Evolutionary conservation across 2,329 filamentous ascomycete genomes (phyloP).

Genomic region (Biscogniauxia mediterranea): DNA sequence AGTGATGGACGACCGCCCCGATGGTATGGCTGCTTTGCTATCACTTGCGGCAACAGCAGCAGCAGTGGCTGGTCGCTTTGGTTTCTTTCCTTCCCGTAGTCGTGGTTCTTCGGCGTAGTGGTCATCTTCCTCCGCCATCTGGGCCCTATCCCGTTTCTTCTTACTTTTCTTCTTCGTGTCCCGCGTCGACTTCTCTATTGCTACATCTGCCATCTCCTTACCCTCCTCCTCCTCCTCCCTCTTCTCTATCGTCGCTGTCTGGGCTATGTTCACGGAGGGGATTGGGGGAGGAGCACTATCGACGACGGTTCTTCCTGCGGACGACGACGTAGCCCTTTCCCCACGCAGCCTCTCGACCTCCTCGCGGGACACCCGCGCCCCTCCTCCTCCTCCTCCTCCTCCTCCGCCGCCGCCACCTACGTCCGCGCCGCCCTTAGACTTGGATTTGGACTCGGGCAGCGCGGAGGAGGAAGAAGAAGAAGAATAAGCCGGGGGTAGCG

Average conservation of each 20-base stretch:
- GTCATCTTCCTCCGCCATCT: background rate
- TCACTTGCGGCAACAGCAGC: background rate
- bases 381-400: background rate
- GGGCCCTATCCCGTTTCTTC: background rate
- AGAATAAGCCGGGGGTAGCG: no score
- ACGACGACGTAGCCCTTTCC: background rate
- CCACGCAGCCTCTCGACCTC: constrained; percentile 7
- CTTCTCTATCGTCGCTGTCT: background rate
- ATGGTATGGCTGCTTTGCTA: background rate
- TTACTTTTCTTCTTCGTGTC: background rate
- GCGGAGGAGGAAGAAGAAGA: no score
- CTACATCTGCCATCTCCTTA: no score
- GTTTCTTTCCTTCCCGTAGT: background rate
- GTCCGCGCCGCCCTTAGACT: no score
- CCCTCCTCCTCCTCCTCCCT: background rate
- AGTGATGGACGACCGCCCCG: no score
- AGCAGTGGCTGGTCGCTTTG: background rate
- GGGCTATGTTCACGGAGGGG: background rate
- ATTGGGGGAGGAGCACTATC: background rate
- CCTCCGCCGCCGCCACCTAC: background rate
- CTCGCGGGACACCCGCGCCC: background rate
- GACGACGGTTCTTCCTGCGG: no score
- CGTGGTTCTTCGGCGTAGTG: no score
- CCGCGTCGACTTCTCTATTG: no score
- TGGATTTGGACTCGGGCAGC: no score